These are phyloP conservation scores for Populus trichocarpa DNA, from an alignment of 441 rosid species.

Conservation along the genomic window DNA sequence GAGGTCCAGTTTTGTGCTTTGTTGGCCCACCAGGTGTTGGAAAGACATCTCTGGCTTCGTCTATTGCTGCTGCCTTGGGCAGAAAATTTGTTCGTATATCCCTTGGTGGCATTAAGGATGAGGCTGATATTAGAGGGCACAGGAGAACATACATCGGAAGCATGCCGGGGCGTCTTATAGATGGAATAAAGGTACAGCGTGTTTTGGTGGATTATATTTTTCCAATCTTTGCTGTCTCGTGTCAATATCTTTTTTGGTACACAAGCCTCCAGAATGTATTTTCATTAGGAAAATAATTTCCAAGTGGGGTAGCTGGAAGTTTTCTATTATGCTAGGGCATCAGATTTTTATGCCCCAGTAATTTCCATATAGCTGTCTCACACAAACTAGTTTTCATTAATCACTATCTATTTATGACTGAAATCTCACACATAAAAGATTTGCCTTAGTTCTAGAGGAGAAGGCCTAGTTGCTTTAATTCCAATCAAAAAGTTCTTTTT, in stretches of 20 bases:
- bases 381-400: background rate
- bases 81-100: conserved; percentile 93
- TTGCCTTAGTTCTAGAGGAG: background rate
- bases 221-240: background rate
- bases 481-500: background rate
- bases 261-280: background rate
- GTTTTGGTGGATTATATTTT: background rate
- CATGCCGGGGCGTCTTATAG: conserved; percentile 99
- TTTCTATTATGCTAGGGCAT: background rate
- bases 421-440: background rate
- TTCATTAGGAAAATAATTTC: too few species aligned
- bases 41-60: conserved; percentile 95
- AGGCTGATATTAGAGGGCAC: conserved; percentile 99
- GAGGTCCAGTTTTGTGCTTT: conserved; percentile 96
- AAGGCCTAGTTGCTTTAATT: background rate
- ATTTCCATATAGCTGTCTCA: background rate
- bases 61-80: conserved; percentile 91
- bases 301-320: background rate
- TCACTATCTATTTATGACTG: background rate
- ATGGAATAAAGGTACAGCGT: conserved; percentile 78
- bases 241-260: background rate
- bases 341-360: background rate
- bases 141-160: conserved; percentile 98
- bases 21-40: conserved; percentile 99
- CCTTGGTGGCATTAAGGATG: conserved; percentile 99